These are phyloP conservation scores for Bertia moriformis DNA, from an alignment of 2,329 filamentous ascomycete species.

Conservation along the genomic window DNA sequence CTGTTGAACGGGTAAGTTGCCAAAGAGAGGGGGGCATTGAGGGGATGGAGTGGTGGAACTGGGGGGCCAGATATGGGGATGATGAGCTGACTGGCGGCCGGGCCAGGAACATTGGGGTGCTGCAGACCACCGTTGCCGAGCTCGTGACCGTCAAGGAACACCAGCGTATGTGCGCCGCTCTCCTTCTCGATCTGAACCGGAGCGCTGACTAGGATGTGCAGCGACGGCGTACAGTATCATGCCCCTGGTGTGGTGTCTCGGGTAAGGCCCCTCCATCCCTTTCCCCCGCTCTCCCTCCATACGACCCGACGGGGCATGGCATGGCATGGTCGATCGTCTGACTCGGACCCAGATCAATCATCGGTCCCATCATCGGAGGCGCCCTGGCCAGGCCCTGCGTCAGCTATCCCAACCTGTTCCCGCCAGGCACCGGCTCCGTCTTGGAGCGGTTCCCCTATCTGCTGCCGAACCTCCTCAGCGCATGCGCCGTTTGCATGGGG, in stretches of 20 bases:
- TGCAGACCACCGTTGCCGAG: constrained; percentile 90
- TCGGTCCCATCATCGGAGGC: constrained; percentile 83
- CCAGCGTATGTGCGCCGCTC: constrained; percentile 53
- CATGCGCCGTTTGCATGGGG: constrained; percentile 60
- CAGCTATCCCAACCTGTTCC: constrained; percentile 64
- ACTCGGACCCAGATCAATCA: constrained; percentile 53
- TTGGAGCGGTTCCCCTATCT: constrained; percentile 84
- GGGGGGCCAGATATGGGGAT: too few species aligned
- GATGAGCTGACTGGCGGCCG: too few species aligned
- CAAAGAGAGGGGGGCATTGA: too few species aligned
- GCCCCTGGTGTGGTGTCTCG: constrained; percentile 95
- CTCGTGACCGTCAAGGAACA: constrained; percentile 86
- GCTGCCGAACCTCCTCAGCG: constrained; percentile 81
- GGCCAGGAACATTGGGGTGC: constrained; percentile 67
- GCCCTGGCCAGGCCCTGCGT: constrained; percentile 74
- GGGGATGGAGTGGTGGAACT: too few species aligned
- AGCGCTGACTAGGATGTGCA: constrained; percentile 17
- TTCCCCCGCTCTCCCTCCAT: constrained; percentile 1
- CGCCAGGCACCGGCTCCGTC: constrained; percentile 55
- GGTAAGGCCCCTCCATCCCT: constrained; percentile 31
- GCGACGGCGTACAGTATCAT: constrained; percentile 91
- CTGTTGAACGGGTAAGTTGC: constrained; percentile 64
- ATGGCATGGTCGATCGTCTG: constrained; percentile 11
- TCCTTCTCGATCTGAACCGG: too few species aligned
- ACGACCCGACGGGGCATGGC: constrained; percentile 1